Evolutionary conservation across 495 filamentous ascomycete genomes (phyloP).

Genomic region (Aspergillus asperescens): DNA sequence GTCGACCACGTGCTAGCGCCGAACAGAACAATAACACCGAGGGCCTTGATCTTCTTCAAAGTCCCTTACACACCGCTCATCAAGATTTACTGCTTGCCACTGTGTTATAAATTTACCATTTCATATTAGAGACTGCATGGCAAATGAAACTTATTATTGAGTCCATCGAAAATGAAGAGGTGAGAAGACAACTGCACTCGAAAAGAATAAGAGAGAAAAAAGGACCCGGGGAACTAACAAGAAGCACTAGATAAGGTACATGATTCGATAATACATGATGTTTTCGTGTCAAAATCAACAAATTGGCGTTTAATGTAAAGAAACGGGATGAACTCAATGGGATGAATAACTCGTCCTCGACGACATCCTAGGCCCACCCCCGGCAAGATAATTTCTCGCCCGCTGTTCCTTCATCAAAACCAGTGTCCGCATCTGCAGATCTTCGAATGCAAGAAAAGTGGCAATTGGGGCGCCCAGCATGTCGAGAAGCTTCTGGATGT

Average conservation of each 20-base stretch:
- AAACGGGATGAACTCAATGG: not conserved
- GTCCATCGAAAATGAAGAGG: not conserved
- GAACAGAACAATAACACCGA: no score
- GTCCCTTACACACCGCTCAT: no score
- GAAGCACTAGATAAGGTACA: not conserved
- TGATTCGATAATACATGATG: not conserved
- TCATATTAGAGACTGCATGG: no score
- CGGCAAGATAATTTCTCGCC: constrained; percentile 12
- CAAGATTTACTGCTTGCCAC: no score
- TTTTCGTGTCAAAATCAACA: not conserved
- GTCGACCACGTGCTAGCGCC: constrained; percentile 34
- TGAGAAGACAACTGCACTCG: not conserved
- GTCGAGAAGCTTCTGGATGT: constrained; percentile 48
- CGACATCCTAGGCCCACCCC: not conserved
- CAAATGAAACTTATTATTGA: no score
- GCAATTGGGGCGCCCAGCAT: constrained; percentile 44
- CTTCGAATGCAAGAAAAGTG: constrained; percentile 37
- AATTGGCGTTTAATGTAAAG: not conserved
- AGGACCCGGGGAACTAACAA: not conserved
- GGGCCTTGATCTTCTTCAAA: not conserved
- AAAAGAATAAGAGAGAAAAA: not conserved
- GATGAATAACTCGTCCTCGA: constrained; percentile 4
- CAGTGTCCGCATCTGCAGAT: constrained; percentile 29
- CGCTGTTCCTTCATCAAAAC: constrained; percentile 29
- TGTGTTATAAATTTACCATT: no score